Evolutionary conservation across 345 rosid species (phyloP).

Genomic region (Acer yangbiense): DNA sequence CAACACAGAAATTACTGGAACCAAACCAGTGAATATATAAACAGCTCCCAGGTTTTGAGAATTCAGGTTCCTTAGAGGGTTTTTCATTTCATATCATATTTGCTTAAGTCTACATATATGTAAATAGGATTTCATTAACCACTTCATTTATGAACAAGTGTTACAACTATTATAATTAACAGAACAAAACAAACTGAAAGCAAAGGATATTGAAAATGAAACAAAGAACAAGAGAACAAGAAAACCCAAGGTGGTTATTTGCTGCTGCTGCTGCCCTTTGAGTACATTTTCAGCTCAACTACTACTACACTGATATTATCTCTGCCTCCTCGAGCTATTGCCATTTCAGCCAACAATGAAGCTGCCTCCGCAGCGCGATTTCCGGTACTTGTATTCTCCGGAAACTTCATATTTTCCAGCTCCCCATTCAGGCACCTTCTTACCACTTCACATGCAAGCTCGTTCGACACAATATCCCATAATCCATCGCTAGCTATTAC

Average conservation of each 20-base stretch:
- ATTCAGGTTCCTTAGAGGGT: too few species aligned
- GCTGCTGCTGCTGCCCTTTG: background rate
- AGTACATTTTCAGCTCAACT: conserved; percentile 24
- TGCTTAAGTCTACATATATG: too few species aligned
- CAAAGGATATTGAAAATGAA: too few species aligned
- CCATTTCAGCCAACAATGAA: conserved; percentile 33
- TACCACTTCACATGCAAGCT: conserved; percentile 38
- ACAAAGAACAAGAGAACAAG: background rate
- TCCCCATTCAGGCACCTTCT: conserved; percentile 20
- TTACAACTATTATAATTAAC: too few species aligned
- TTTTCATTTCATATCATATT: too few species aligned
- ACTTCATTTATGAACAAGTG: background rate
- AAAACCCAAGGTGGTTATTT: background rate
- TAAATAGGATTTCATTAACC: too few species aligned
- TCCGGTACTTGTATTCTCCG: background rate
- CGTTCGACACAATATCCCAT: conserved; percentile 47
- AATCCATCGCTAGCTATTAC: conserved; percentile 39
- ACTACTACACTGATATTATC: conserved; percentile 47
- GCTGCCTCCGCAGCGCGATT: conserved; percentile 30
- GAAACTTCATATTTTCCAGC: background rate
- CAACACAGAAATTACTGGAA: too few species aligned
- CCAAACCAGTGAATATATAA: too few species aligned
- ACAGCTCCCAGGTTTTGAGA: background rate
- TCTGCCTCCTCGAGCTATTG: conserved; percentile 39
- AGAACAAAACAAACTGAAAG: background rate